These are phyloP conservation scores for Monotropa hypopitys DNA, from an alignment of 179 eudicot genomes.

Conservation along the genomic window DNA sequence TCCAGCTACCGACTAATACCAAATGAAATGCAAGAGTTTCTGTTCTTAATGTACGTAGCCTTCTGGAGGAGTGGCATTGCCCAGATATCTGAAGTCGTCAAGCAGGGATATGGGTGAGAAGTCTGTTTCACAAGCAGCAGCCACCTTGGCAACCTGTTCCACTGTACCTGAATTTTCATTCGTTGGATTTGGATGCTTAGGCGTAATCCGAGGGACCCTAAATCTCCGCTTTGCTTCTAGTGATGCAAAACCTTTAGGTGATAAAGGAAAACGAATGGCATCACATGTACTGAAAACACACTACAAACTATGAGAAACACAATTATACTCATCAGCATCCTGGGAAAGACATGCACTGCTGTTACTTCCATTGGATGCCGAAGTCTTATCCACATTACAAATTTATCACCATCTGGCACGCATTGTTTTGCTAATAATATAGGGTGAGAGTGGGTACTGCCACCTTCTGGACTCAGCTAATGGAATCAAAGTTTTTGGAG, in stretches of 20 bases:
- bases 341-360: neutral
- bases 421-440: neutral
- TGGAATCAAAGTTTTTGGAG: too few species aligned
- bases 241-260: constrained; percentile 71
- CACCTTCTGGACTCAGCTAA: neutral
- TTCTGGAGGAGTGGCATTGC: constrained; percentile 3
- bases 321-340: neutral
- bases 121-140: constrained; percentile 16
- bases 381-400: neutral
- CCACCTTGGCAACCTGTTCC: constrained; percentile 19
- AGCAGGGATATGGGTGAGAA: constrained; percentile 14
- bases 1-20: neutral
- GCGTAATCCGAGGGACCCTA: constrained; percentile 56
- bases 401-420: neutral
- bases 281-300: neutral
- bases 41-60: constrained; percentile 17
- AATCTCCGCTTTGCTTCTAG: constrained; percentile 86
- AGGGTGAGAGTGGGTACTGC: neutral
- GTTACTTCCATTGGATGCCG: neutral
- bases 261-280: constrained; percentile 25
- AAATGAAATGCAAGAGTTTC: constrained; percentile 1
- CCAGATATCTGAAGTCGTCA: constrained; percentile 13
- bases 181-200: constrained; percentile 21
- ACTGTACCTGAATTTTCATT: constrained; percentile 18
- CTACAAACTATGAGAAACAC: neutral